Evolutionary conservation across 768 basidiomycete species (phyloP), one percentile per base, ranked within the genome.

Genomic region (Pleurotus tuoliensis): DNA sequence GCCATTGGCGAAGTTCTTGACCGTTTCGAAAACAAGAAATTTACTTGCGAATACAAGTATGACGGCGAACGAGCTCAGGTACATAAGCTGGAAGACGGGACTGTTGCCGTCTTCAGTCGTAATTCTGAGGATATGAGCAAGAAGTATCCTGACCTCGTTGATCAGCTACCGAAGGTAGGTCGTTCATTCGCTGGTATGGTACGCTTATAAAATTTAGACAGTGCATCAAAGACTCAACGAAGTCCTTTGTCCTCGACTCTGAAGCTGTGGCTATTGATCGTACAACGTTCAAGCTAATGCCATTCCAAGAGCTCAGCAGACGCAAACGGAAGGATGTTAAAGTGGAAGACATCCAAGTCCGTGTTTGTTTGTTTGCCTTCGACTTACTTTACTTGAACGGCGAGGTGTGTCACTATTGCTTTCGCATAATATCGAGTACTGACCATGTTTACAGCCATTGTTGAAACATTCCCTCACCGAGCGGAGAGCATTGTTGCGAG

Each of bases 91-190:
- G 83, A 85, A 43, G 81, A 93, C 64, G 96, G 94, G 1, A 81
- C 78, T 3, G 86, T 99, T 16, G 82, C 82, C n/a, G 87, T 99
- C 43, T 99, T 98, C 72, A 95, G 93, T 68, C 78, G 97, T 56
- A 99, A 99, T 71, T 97, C 94, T 22, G 97, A 99, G 70, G 94
- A 99, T 63, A 99, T 98, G 97, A 94, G 90, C 68, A 93, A 93
- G 69, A 99, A 99, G 67, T 99, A 98, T 73, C 97, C 97, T 0
- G 97, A 99, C 75, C 78, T 99, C n/a, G 84, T 97, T 9, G 92
- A 93, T 59, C 94, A 98, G 67, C 77, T 98, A 16, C 93, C 95
- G 4, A 82, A 81, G 48, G 96, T 94, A 58, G 47, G 76, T 64
- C n/a, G 11, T 54, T 43, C n/a, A 18, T 3, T 13, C 15, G 16